phyloP scores from a whole-genome alignment of 805 yeast genomes.

The Naumovozyma baii region DNA sequence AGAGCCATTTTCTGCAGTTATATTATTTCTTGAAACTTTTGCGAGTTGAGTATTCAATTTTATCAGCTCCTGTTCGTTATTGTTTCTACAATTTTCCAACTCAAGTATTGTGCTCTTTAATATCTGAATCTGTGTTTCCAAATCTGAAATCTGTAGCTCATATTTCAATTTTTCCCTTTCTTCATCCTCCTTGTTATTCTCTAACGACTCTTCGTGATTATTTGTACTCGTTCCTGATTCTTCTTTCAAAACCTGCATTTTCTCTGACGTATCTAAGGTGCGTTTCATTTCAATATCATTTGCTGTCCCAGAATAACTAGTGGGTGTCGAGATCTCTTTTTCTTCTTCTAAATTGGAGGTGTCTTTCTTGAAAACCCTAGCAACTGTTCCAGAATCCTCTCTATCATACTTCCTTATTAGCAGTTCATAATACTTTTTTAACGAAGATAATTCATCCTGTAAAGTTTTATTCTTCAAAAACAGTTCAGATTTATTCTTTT shows the following conservation, averaged over 20 bases:
- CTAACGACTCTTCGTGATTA: neutral
- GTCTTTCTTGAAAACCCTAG: slow-evolving; percentile 23
- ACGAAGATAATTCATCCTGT: slow-evolving; percentile 15
- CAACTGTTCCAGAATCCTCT: slow-evolving; percentile 25
- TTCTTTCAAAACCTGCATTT: neutral
- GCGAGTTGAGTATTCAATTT: slow-evolving; percentile 19
- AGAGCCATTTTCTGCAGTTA: neutral
- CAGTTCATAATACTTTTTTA: slow-evolving; percentile 21
- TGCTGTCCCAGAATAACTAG: neutral
- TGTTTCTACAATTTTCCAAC: slow-evolving; percentile 15
- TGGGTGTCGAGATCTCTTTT: neutral
- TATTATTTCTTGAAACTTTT: slow-evolving; percentile 4
- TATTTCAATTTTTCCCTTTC: slow-evolving; percentile 3
- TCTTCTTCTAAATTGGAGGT: slow-evolving; percentile 3
- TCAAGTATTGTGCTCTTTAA: slow-evolving; percentile 17
- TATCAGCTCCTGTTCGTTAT: slow-evolving; percentile 17
- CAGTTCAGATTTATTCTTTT: slow-evolving; percentile 13
- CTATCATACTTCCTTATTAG: slow-evolving; percentile 26
- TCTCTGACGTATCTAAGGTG: no score
- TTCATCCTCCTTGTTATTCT: neutral
- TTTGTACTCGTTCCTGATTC: neutral
- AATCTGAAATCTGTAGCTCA: slow-evolving; percentile 17
- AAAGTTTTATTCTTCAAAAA: slow-evolving; percentile 16
- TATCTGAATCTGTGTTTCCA: slow-evolving; percentile 18
- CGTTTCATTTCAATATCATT: no score